Conservation (phyloP, 805 yeast genomes). For the Yamadazyma nakazawae region DNA sequence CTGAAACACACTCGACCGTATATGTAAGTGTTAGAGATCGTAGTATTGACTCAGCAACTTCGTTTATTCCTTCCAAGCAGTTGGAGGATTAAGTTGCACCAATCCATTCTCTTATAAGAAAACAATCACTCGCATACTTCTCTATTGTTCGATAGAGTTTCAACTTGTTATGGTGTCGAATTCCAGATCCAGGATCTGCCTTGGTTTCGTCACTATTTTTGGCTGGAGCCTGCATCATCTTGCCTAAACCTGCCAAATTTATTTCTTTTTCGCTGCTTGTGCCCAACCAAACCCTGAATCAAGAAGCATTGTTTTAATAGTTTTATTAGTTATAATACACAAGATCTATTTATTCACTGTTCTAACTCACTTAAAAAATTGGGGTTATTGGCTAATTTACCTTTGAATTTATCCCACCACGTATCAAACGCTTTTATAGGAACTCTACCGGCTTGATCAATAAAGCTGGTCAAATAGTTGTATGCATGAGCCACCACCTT, state of each 20-base stretch:
- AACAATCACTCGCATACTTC: not conserved
- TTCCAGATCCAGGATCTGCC: not conserved
- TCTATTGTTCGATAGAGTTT: not conserved
- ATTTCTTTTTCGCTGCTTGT: too few species aligned
- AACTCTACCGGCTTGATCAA: constrained; percentile 75
- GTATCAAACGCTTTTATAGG: constrained; percentile 83
- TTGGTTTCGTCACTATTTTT: not conserved
- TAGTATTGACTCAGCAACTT: too few species aligned
- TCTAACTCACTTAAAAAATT: constrained; percentile 57
- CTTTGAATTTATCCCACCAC: constrained; percentile 93
- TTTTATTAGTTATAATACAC: not conserved
- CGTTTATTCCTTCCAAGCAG: too few species aligned
- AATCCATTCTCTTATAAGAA: not conserved
- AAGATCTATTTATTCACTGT: not conserved
- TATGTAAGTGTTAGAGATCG: too few species aligned
- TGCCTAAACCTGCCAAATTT: not conserved
- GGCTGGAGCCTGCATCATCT: not conserved
- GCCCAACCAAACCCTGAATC: too few species aligned
- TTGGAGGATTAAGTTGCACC: too few species aligned
- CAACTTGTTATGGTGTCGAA: not conserved
- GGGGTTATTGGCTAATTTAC: constrained; percentile 75
- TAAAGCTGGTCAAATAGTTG: constrained; percentile 84
- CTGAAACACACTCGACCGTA: too few species aligned
- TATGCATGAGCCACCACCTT: constrained; percentile 91
- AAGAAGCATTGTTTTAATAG: too few species aligned